phyloP scores from a whole-genome alignment of 2,329 filamentous ascomycete genomes.

The Sporothrix humicola region DNA sequence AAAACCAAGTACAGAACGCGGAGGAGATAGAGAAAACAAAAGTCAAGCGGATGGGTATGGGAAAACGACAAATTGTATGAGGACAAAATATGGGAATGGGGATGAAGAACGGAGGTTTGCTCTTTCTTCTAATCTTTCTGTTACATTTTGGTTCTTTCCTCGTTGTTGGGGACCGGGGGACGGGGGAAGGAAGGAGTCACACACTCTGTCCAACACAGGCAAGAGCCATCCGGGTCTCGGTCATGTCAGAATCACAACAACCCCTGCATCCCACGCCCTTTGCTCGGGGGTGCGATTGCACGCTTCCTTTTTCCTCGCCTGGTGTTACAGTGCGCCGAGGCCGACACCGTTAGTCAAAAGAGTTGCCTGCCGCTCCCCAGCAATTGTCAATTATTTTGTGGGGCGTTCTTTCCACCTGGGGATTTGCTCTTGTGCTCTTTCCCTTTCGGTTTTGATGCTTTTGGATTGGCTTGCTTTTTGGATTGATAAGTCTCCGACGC shows the following conservation, averaged over 20 bases:
- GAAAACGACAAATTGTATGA: background rate
- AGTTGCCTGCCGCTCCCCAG: background rate
- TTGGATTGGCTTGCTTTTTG: background rate
- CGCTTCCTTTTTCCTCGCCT: background rate
- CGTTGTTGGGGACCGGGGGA: background rate
- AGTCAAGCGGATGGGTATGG: background rate
- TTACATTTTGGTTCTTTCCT: background rate
- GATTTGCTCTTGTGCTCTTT: background rate
- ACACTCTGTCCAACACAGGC: background rate
- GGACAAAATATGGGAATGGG: background rate
- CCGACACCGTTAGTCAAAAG: background rate
- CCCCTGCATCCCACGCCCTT: conserved; percentile 23
- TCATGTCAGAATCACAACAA: background rate
- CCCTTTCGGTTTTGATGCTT: background rate
- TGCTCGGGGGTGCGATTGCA: background rate
- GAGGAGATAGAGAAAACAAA: background rate
- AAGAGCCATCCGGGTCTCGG: conserved; percentile 7
- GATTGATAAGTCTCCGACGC: background rate
- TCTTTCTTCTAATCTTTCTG: background rate
- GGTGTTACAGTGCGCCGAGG: background rate
- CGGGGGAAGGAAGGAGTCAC: conserved; percentile 7
- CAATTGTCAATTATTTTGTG: background rate
- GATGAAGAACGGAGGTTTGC: background rate
- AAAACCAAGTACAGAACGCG: background rate
- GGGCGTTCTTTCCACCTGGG: background rate